These are phyloP conservation scores for Trichosporon sp. DNA, from an alignment of 1,284 basidiomycete genomes.

Conservation along the genomic window DNA sequence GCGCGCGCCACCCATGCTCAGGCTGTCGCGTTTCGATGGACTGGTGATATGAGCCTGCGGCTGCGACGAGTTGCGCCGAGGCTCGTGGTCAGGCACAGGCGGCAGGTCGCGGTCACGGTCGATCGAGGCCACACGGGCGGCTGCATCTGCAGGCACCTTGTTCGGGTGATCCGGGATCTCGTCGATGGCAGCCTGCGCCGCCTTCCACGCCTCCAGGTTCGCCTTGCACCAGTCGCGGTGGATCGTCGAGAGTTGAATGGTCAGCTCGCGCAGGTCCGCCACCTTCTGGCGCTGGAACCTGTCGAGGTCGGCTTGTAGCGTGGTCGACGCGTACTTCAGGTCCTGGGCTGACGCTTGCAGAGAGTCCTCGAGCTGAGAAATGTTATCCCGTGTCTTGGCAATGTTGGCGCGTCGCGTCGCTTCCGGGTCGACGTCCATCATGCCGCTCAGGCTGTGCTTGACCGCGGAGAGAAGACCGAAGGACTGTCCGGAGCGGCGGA, in stretches of 20 bases:
- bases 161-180: slow-evolving; percentile 87
- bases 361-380: slow-evolving; percentile 88
- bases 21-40: neutral
- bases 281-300: slow-evolving; percentile 98
- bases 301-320: slow-evolving; percentile 96
- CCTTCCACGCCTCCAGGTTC: slow-evolving; percentile 96
- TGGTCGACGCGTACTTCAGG: slow-evolving; percentile 89
- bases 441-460: slow-evolving; percentile 89
- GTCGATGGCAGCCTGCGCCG: slow-evolving; percentile 82
- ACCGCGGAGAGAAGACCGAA: slow-evolving; percentile 88
- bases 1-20: neutral
- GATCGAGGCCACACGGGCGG: slow-evolving; percentile 6
- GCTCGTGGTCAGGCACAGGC: slow-evolving; percentile 8
- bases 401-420: slow-evolving; percentile 87
- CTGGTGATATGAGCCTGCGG: neutral
- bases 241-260: slow-evolving; percentile 78
- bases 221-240: slow-evolving; percentile 95
- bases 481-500: slow-evolving; percentile 48
- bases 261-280: slow-evolving; percentile 86
- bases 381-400: slow-evolving; percentile 87
- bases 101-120: slow-evolving; percentile 21
- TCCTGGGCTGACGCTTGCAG: slow-evolving; percentile 84
- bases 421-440: slow-evolving; percentile 99
- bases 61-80: neutral
- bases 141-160: slow-evolving; percentile 35